phyloP scores from a whole-genome alignment of 1,284 basidiomycete species.

The Athelia sp. region DNA sequence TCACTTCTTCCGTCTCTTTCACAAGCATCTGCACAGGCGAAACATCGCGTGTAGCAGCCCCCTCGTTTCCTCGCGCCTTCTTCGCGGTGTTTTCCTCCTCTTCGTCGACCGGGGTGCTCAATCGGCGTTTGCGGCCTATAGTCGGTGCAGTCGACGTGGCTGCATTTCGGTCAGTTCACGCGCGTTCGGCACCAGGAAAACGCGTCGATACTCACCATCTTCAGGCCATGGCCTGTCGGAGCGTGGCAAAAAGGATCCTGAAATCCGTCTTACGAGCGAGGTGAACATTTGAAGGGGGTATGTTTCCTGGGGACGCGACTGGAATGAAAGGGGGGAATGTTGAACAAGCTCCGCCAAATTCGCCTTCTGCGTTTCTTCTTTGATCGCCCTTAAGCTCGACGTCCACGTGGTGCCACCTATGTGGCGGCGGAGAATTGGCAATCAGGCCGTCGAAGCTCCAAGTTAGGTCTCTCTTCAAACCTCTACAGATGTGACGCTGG shows the following conservation, averaged over 20 bases:
- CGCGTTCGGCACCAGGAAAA: constrained; percentile 9
- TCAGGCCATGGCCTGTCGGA: constrained; percentile 71
- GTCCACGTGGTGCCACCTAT: no score
- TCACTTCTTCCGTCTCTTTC: constrained; percentile 47
- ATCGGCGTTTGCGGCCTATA: constrained; percentile 59
- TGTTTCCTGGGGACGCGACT: background rate
- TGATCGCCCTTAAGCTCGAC: no score
- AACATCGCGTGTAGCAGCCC: constrained; percentile 12
- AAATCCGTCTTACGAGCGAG: constrained; percentile 61
- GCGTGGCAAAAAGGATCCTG: constrained; percentile 62
- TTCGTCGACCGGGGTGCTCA: constrained; percentile 49
- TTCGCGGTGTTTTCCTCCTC: constrained; percentile 40
- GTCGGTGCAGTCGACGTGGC: constrained; percentile 71
- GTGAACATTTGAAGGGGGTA: constrained; percentile 47
- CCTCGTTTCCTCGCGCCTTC: constrained; percentile 33
- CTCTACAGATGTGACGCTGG: no score
- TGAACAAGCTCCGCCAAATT: background rate
- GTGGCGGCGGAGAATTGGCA: no score
- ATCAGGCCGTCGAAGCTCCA: no score
- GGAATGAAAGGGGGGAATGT: background rate
- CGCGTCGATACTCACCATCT: constrained; percentile 46
- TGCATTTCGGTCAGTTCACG: constrained; percentile 20
- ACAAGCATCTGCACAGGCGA: constrained; percentile 15
- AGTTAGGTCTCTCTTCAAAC: no score
- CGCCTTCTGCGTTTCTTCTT: no score